Evolutionary conservation across 2,329 filamentous ascomycete genomes (phyloP), one percentile per base, ranked within the genome.

Genomic region (Aureobasidium namibiae): DNA sequence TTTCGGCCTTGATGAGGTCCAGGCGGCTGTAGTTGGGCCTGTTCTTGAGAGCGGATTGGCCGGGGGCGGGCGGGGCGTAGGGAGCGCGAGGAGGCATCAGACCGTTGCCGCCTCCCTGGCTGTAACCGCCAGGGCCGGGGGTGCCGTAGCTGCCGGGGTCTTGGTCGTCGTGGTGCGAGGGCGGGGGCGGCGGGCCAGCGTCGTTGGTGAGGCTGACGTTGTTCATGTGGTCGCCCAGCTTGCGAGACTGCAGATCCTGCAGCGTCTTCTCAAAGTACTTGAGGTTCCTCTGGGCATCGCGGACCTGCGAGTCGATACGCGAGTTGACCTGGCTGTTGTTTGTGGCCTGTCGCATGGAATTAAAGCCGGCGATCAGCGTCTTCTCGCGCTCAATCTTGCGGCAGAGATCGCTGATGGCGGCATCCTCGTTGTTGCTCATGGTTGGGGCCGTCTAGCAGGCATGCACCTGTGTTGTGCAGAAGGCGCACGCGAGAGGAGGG

Each of bases 381-480:
- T 92, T 92, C 77, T 99, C 94, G 73, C 92, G 87, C 80, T 96
- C 90, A 75, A 99, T 97, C 87, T 99, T 97, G 79, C 87, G 88
- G 78, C 88, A 85, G 77, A 99, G 91, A 74, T 90, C 88, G 76
- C 85, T 85, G 75, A 85, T 81, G 65, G 83, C 79, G 66, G 84
- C 80, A 70, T 86, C 82, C 72, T 82, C 77, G 63, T 77, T 78
- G 41, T 36, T 48, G 59, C 60, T 62, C 78, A 84, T 85, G 71
- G 66, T 78, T 73, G 73, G 70, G 67, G 68, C 62, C 24, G 34
- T 39, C 33, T 45, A 56, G 16, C 50, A 36, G 50, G 16, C 50
- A 36, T 36, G 52, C 52, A 56, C 45, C 21, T 31, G 36, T 39
- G 13, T 14, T n/a, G 50, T 29, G 36, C 36, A 42, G 29, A 42